Evolutionary conservation across 768 basidiomycete genomes (phyloP).

Genomic region (Amanita fuliginea): DNA sequence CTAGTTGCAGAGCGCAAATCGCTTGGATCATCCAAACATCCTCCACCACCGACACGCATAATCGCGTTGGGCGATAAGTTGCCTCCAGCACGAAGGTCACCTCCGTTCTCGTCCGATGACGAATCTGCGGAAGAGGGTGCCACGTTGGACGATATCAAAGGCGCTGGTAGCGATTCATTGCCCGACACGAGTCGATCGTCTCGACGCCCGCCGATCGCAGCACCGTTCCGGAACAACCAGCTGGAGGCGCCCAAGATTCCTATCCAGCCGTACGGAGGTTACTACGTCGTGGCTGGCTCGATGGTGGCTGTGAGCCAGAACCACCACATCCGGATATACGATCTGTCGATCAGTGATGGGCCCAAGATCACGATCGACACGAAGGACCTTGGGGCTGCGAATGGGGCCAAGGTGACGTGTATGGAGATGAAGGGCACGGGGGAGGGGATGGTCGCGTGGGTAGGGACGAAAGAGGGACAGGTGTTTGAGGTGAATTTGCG

Average conservation of each 20-base stretch:
- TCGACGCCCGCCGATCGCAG: slow-evolving; percentile 30
- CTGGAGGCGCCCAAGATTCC: slow-evolving; percentile 37
- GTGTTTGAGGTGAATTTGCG: slow-evolving; percentile 72
- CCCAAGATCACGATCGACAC: slow-evolving; percentile 46
- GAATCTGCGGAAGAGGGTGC: slow-evolving; percentile 42
- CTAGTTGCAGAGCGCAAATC: slow-evolving; percentile 25
- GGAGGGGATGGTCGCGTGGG: slow-evolving; percentile 45
- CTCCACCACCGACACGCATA: slow-evolving; percentile 66
- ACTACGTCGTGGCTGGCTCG: slow-evolving; percentile 45
- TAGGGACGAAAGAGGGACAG: slow-evolving; percentile 86
- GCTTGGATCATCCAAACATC: slow-evolving; percentile 33
- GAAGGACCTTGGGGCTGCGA: slow-evolving; percentile 43
- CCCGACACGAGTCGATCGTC: slow-evolving; percentile 66
- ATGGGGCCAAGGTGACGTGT: slow-evolving; percentile 62
- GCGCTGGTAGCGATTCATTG: slow-evolving; percentile 35
- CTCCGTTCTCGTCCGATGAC: slow-evolving; percentile 34
- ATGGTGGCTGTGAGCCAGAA: slow-evolving; percentile 45
- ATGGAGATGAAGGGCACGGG: slow-evolving; percentile 63
- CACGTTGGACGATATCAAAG: slow-evolving; percentile 32
- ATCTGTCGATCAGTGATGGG: slow-evolving; percentile 35
- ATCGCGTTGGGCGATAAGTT: slow-evolving; percentile 62
- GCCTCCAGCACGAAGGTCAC: slow-evolving; percentile 42
- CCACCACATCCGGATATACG: slow-evolving; percentile 54
- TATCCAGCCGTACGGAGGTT: slow-evolving; percentile 47
- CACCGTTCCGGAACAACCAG: slow-evolving; percentile 27